phyloP scores from a whole-genome alignment of 2,329 filamentous ascomycete genomes.

The Cladosporium sp. region DNA sequence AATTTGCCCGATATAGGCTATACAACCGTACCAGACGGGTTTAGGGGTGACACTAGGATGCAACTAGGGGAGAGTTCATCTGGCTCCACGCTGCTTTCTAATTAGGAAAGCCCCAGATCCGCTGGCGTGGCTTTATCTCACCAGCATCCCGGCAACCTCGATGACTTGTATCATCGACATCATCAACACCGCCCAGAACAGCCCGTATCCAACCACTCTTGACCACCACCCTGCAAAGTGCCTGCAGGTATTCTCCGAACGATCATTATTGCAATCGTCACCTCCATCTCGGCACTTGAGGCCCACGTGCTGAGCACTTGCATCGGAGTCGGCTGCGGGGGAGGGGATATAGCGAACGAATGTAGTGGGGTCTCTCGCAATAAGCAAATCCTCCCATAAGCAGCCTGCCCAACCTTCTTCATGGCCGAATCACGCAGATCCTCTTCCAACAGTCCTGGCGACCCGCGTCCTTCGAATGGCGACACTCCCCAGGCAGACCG shows the following conservation, averaged over 20 bases:
- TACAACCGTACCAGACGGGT: background rate
- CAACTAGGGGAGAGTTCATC: too few relatives aligned
- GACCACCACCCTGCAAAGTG: too few relatives aligned
- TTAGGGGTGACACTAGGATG: slow-evolving; percentile 1
- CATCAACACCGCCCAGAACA: background rate
- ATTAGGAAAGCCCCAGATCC: slow-evolving; percentile 1
- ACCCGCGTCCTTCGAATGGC: background rate
- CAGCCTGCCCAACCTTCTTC: slow-evolving; percentile 3
- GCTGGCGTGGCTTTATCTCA: slow-evolving; percentile 11
- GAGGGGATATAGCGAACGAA: slow-evolving; percentile 7
- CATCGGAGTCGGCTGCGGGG: slow-evolving; percentile 13
- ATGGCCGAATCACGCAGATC: slow-evolving; percentile 11
- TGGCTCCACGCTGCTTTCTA: background rate
- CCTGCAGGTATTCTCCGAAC: too few relatives aligned
- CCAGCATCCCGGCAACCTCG: slow-evolving; percentile 4
- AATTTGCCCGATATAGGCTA: background rate
- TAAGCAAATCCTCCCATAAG: background rate
- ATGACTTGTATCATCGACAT: background rate
- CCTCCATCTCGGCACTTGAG: background rate
- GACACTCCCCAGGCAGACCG: background rate
- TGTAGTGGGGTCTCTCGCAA: slow-evolving; percentile 6
- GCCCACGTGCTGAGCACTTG: background rate
- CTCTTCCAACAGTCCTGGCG: slow-evolving; percentile 9
- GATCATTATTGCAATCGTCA: background rate
- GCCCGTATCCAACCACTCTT: too few relatives aligned